These are phyloP conservation scores for Aspergillus candidus DNA, from an alignment of 2,329 filamentous ascomycete species.

Conservation along the genomic window DNA sequence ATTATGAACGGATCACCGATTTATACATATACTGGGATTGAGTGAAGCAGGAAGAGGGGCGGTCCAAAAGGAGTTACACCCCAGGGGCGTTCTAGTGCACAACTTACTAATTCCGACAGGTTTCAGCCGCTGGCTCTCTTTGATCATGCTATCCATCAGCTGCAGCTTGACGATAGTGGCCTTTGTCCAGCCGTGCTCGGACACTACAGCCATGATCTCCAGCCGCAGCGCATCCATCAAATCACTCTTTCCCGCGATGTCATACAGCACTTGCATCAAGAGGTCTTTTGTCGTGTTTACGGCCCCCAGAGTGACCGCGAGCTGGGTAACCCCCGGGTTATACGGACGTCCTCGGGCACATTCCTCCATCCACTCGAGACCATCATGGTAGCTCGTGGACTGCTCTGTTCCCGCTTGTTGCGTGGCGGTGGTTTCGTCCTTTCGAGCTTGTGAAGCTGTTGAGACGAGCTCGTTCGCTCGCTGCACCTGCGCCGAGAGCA, in stretches of 20 bases:
- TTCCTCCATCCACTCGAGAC: conserved; percentile 3
- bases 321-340: not conserved
- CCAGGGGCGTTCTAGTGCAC: no score
- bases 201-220: not conserved
- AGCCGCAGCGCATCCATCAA: not conserved
- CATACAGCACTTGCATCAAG: not conserved
- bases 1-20: no score
- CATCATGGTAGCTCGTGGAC: not conserved
- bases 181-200: not conserved
- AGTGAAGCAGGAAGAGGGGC: no score
- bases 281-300: conserved; percentile 1
- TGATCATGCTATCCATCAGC: conserved; percentile 6
- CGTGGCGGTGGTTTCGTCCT: no score
- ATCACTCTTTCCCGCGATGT: not conserved
- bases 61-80: no score
- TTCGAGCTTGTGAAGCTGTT: not conserved
- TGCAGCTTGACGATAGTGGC: not conserved
- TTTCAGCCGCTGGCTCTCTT: conserved; percentile 5
- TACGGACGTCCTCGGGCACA: not conserved
- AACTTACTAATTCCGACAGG: not conserved
- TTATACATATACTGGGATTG: no score
- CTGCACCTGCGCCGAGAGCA: not conserved
- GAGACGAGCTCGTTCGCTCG: not conserved
- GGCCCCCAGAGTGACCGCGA: not conserved
- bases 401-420: not conserved